phyloP scores from a whole-genome alignment of 2,329 filamentous ascomycete genomes.

The Penicillium digitatum region DNA sequence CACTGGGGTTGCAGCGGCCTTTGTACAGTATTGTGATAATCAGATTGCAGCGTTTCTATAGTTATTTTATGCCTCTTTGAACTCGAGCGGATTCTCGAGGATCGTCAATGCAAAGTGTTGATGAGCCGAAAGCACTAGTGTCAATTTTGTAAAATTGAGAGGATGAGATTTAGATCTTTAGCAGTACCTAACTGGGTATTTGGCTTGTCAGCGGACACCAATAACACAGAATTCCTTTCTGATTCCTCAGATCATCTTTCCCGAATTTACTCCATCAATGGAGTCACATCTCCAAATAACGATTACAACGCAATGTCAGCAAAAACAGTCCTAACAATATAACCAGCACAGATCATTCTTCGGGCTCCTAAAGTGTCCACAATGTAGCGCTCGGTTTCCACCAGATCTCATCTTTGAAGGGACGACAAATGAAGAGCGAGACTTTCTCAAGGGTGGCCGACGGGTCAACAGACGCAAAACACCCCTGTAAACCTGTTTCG shows the following conservation, averaged over 20 bases:
- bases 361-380: slow-evolving; percentile 37
- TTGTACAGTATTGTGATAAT: slow-evolving; percentile 17
- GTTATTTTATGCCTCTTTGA: neutral
- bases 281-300: neutral
- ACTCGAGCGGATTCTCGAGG: neutral
- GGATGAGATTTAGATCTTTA: neutral
- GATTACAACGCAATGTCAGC: neutral
- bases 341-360: neutral
- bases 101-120: neutral
- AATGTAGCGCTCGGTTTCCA: slow-evolving; percentile 32
- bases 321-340: neutral
- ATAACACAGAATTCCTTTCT: neutral
- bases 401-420: slow-evolving; percentile 23
- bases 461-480: slow-evolving; percentile 29
- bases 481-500: slow-evolving; percentile 18
- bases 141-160: neutral
- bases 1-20: neutral
- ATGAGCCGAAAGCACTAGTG: neutral
- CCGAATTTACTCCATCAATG: no score
- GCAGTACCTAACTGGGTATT: neutral
- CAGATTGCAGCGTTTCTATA: neutral
- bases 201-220: neutral
- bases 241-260: neutral
- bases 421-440: slow-evolving; percentile 30
- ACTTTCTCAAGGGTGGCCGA: slow-evolving; percentile 31